Base-by-base conservation (phyloP, 2,329 filamentous ascomycete species). In the Blastomyces emzantsi region DNA sequence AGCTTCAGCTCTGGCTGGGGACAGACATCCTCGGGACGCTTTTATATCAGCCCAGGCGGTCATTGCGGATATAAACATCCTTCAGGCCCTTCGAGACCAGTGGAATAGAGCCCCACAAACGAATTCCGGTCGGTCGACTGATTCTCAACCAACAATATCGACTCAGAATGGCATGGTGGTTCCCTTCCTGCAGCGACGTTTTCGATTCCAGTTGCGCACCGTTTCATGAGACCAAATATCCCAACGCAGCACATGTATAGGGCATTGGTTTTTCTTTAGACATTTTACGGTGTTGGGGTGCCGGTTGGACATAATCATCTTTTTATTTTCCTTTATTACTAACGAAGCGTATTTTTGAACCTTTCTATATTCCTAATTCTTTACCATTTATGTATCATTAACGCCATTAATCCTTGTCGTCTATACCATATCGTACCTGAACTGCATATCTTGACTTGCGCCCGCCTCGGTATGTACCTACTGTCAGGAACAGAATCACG, bases 41-140 rank as follows among this genome's bases (percentile, higher is more conserved):
- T 78, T 76, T 62, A 62, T 70, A 5, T 73, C 75, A 2, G 77
- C 77, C 0, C 72, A 75, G 63, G 69, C 72, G 1, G 65, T 77
- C 7, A 71, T 79, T 64, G 68, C 76, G 69, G 71, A 78, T 25
- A 68, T 77, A 65, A 69, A 74, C 30, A 61, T 79, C 9, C 62
- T 74, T 15, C 66, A 69, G 52, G 72, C 73, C 5, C 70, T 79
- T 39, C 70, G 72, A 15, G 73, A 76, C 61, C 77, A 79, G 64
- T 79, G 76, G 77, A 64, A 65, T 36, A 72, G 75, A 62, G 72
- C 66, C 49, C 65, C 70, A 4, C 64, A 66, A 36, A 67, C 62
- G 25, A 66, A 65, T 19, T 36, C 67, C n/a, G 69, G 56, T 64
- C 72, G 9, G 58, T 68, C 15, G 62, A 69, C 5, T 73, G 33